phyloP scores from a whole-genome alignment of 345 rosid species.

The Kernera saxatilis region DNA sequence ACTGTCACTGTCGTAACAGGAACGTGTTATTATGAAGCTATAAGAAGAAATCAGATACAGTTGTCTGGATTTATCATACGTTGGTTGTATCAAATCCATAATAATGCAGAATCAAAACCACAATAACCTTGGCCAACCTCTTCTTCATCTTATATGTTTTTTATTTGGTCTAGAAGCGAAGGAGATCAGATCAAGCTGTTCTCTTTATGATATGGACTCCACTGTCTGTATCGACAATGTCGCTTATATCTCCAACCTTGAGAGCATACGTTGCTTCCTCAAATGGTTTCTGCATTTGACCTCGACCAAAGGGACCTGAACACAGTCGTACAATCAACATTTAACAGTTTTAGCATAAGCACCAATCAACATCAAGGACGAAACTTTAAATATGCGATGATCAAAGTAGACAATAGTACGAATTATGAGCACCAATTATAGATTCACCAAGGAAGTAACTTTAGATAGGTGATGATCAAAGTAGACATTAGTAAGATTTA shows the following conservation, averaged over 20 bases:
- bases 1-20: neutral
- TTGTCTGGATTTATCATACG: neutral
- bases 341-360: neutral
- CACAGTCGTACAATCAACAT: neutral
- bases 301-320: constrained; percentile 78
- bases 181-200: constrained; percentile 42
- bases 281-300: constrained; percentile 98
- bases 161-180: constrained; percentile 1
- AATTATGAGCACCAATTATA: neutral
- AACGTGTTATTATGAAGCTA: neutral
- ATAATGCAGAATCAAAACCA: constrained; percentile 20
- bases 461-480: neutral
- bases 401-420: neutral
- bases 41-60: neutral
- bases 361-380: neutral
- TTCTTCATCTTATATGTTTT: neutral
- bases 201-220: constrained; percentile 90
- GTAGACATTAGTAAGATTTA: neutral
- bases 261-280: constrained; percentile 80
- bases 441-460: neutral
- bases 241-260: constrained; percentile 85
- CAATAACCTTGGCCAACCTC: neutral
- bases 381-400: neutral
- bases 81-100: constrained; percentile 4
- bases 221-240: constrained; percentile 85